phyloP scores from a whole-genome alignment of 179 eudicot species.

The Carnegiea gigantea region DNA sequence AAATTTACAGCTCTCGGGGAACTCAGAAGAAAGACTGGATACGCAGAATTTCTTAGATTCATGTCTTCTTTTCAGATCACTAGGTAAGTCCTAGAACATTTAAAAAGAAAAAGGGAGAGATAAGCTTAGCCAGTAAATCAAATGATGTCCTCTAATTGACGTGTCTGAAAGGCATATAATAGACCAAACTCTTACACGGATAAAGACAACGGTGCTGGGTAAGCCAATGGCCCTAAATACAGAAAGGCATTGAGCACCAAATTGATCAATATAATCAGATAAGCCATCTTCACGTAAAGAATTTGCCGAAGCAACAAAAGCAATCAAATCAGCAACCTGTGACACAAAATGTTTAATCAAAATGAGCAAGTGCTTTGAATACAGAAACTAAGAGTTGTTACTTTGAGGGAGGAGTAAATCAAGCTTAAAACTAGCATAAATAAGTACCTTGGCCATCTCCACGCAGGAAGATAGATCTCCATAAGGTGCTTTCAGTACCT shows the following conservation, averaged over 20 bases:
- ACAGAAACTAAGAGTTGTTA: background rate
- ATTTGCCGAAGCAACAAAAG: slow-evolving; percentile 82
- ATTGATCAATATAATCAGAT: slow-evolving; percentile 67
- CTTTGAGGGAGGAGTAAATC: background rate
- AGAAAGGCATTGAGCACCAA: slow-evolving; percentile 88
- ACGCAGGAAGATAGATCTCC: slow-evolving; percentile 82
- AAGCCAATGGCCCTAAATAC: slow-evolving; percentile 86
- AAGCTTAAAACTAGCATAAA: background rate
- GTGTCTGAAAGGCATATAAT: slow-evolving; percentile 12
- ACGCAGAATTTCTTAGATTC: slow-evolving; percentile 64
- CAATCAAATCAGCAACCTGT: slow-evolving; percentile 94
- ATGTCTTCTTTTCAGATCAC: slow-evolving; percentile 62
- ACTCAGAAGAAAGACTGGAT: slow-evolving; percentile 73
- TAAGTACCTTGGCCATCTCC: slow-evolving; percentile 93
- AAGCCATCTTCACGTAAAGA: slow-evolving; percentile 49
- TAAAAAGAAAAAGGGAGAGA: slow-evolving; percentile 6
- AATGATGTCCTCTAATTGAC: background rate
- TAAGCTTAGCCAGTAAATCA: background rate
- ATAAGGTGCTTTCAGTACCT: slow-evolving; percentile 94
- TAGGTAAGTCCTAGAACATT: slow-evolving; percentile 68
- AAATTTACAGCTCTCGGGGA: slow-evolving; percentile 85
- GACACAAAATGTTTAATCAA: background rate
- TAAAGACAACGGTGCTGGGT: slow-evolving; percentile 74
- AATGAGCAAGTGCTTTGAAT: slow-evolving; percentile 1
- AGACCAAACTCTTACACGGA: slow-evolving; percentile 63